A percentile compares a stretch with the other conserved stretches of the same genome.
Evolutionary conservation across 345 rosid genomes (phyloP).

Genomic region (Heritiera littoralis): DNA sequence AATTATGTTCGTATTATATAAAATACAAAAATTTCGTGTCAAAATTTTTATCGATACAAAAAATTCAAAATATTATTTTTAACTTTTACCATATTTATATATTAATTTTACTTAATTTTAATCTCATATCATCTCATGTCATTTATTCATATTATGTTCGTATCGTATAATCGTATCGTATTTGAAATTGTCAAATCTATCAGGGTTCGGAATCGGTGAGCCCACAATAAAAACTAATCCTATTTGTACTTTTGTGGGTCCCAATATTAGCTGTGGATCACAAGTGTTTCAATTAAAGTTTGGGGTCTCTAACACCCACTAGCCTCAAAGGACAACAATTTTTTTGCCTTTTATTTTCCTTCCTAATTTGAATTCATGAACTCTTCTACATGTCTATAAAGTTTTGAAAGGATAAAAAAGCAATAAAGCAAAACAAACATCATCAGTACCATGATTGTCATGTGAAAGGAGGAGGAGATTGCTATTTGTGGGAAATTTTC

Average conservation of each 20-base stretch:
- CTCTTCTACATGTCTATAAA: background rate
- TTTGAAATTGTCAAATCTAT: too few relatives aligned
- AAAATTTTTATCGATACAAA: too few relatives aligned
- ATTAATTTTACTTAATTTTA: too few relatives aligned
- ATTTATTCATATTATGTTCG: too few relatives aligned
- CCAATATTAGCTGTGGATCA: slow-evolving; percentile 44
- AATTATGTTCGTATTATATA: too few relatives aligned
- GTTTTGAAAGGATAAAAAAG: background rate
- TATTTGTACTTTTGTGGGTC: slow-evolving; percentile 23
- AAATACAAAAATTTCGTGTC: too few relatives aligned
- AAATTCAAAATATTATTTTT: too few relatives aligned
- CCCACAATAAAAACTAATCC: slow-evolving; percentile 2
- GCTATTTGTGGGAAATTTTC: background rate
- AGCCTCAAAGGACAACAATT: slow-evolving; percentile 14
- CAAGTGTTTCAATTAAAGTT: slow-evolving; percentile 25
- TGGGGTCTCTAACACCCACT: slow-evolving; percentile 14
- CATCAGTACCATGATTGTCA: background rate
- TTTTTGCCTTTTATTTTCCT: background rate
- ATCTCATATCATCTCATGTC: too few relatives aligned
- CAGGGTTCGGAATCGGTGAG: too few relatives aligned
- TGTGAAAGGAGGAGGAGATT: background rate
- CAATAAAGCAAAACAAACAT: background rate
- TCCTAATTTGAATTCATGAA: background rate
- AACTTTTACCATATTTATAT: too few relatives aligned
- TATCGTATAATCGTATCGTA: too few relatives aligned